Evolutionary conservation across 1,284 basidiomycete genomes (phyloP).

Genomic region (Heterobasidion parviporum): DNA sequence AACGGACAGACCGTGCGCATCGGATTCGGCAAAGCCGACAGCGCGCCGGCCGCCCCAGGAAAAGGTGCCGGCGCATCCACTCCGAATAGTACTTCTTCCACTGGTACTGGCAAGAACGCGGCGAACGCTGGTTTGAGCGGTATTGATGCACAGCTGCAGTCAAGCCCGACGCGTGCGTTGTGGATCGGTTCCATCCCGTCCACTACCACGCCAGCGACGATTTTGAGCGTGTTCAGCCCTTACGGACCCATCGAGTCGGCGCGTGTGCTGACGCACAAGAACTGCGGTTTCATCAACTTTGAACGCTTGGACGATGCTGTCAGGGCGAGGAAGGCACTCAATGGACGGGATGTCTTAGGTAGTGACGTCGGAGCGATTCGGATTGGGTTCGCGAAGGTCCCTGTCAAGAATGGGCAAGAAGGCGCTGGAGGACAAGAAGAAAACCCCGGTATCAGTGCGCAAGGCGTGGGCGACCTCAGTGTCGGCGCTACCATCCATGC

Average conservation of each 20-base stretch:
- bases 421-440: conserved; percentile 54
- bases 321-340: conserved; percentile 87
- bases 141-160: conserved; percentile 77
- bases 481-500: conserved; percentile 81
- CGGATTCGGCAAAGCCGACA: conserved; percentile 96
- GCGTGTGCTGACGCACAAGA: conserved; percentile 92
- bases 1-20: conserved; percentile 93
- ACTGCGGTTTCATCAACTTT: conserved; percentile 97
- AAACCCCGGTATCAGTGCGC: conserved; percentile 53
- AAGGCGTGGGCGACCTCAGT: conserved; percentile 73
- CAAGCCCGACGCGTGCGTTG: conserved; percentile 84
- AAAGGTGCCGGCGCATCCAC: conserved; percentile 55
- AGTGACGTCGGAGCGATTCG: conserved; percentile 93
- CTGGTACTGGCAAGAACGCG: conserved; percentile 30
- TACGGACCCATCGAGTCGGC: conserved; percentile 97
- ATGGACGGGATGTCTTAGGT: conserved; percentile 91
- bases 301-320: conserved; percentile 96
- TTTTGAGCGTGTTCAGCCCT: conserved; percentile 89
- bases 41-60: conserved; percentile 81
- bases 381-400: conserved; percentile 94
- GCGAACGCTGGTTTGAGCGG: conserved; percentile 45
- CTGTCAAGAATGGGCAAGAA: conserved; percentile 77
- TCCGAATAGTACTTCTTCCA: conserved; percentile 24
- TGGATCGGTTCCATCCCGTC: conserved; percentile 97
- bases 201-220: conserved; percentile 86